phyloP scores from a whole-genome alignment of 2,329 filamentous ascomycete species.

The Xylaria digitata region DNA sequence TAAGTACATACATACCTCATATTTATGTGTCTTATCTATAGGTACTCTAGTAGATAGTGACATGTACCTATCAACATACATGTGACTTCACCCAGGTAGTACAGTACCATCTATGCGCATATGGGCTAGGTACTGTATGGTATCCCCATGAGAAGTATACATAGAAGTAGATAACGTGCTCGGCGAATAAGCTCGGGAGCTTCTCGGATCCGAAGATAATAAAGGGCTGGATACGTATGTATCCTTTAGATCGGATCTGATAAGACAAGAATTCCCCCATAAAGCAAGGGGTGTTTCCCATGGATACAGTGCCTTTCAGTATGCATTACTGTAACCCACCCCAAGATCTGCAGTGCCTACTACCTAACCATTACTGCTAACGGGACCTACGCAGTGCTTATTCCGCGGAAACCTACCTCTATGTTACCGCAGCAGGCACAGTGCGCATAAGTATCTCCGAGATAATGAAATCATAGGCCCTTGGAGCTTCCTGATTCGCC shows the following conservation, averaged over 20 bases:
- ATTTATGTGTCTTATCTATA: too few species aligned
- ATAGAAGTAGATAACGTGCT: background rate
- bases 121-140: too few species aligned
- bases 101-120: too few species aligned
- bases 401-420: too few species aligned
- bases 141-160: too few species aligned
- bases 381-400: too few species aligned
- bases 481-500: slow-evolving; percentile 48
- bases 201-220: slow-evolving; percentile 26
- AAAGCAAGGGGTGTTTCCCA: background rate
- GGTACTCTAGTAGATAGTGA: too few species aligned
- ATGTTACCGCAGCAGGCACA: slow-evolving; percentile 20
- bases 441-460: slow-evolving; percentile 42
- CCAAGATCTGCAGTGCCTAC: background rate
- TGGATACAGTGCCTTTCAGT: background rate
- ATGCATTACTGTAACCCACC: background rate
- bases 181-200: slow-evolving; percentile 28
- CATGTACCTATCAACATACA: too few species aligned
- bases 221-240: background rate
- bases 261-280: slow-evolving; percentile 30
- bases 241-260: slow-evolving; percentile 33
- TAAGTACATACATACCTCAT: too few species aligned
- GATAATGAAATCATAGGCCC: slow-evolving; percentile 49
- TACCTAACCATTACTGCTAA: too few species aligned
- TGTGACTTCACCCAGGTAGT: too few species aligned